A percentile compares a stretch with the other conserved stretches of the same genome.
These are phyloP conservation scores for Cadophora sp. DNA, from an alignment of 2,329 filamentous ascomycete species.

Conservation along the genomic window DNA sequence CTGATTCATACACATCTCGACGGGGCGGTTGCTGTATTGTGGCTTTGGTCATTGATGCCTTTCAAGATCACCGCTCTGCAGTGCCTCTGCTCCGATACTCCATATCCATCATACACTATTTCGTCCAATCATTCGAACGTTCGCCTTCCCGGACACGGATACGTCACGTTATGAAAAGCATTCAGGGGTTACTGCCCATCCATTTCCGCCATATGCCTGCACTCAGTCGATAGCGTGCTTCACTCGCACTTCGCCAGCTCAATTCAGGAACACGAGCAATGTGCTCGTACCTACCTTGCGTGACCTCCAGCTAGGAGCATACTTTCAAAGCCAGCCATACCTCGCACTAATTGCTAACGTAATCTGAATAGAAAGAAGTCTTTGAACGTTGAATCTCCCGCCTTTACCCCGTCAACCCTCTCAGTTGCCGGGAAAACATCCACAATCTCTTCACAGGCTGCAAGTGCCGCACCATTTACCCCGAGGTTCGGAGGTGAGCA, in stretches of 20 bases:
- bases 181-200: background rate
- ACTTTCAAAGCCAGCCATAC: background rate
- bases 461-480: slow-evolving; percentile 86
- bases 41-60: no score
- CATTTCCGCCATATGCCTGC: background rate
- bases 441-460: slow-evolving; percentile 84
- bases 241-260: background rate
- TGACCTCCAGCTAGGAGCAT: background rate
- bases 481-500: slow-evolving; percentile 58
- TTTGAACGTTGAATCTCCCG: slow-evolving; percentile 94
- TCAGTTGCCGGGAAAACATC: slow-evolving; percentile 66
- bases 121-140: no score
- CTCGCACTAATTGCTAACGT: slow-evolving; percentile 33
- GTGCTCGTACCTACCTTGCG: background rate
- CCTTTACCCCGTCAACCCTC: slow-evolving; percentile 78
- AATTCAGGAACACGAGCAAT: background rate
- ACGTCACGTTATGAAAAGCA: no score
- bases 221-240: background rate
- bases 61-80: no score
- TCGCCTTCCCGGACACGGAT: no score
- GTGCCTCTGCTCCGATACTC: no score
- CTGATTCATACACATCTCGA: no score
- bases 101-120: no score
- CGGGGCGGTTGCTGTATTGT: no score
- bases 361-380: slow-evolving; percentile 65